These are phyloP conservation scores for Pyrenochaeta sp. DNA, from an alignment of 2,329 filamentous ascomycete species.

Conservation along the genomic window DNA sequence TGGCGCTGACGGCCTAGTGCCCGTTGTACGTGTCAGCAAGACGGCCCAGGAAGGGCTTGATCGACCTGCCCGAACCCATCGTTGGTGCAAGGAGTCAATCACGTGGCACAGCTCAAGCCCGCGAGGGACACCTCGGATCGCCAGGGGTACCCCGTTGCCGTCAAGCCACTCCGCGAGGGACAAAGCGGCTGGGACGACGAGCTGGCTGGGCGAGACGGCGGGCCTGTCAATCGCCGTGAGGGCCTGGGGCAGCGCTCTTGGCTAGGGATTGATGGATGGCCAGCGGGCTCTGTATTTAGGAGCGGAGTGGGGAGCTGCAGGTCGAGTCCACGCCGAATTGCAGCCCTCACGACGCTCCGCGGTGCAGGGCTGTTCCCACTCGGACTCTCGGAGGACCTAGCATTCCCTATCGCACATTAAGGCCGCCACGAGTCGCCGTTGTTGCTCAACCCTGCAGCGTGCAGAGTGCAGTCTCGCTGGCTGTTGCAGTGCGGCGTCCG, in stretches of 20 bases:
- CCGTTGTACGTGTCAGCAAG: conserved; percentile 31
- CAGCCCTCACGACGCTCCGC: too few species aligned
- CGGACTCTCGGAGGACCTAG: too few species aligned
- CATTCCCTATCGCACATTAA: too few species aligned
- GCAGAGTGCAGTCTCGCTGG: too few species aligned
- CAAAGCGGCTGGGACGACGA: neutral
- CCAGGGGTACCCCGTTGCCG: conserved; percentile 21
- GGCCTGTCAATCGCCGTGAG: neutral
- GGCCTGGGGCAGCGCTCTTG: neutral
- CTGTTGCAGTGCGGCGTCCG: conserved; percentile 10
- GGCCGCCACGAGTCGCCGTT: too few species aligned
- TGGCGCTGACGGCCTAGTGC: conserved; percentile 21
- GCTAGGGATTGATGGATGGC: neutral
- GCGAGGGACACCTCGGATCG: conserved; percentile 18
- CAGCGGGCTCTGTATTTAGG: neutral
- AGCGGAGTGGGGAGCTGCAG: too few species aligned
- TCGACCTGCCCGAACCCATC: conserved; percentile 12
- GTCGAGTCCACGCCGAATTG: too few species aligned
- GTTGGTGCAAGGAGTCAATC: conserved; percentile 16
- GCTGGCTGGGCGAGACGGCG: neutral
- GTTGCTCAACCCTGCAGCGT: too few species aligned
- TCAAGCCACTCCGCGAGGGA: conserved; percentile 4
- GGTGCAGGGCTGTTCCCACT: too few species aligned
- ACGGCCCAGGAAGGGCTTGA: conserved; percentile 7
- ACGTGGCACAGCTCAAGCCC: conserved; percentile 15